Base-by-base conservation (phyloP, 306 rosid genomes). In the Cucurbita moschata region DNA sequence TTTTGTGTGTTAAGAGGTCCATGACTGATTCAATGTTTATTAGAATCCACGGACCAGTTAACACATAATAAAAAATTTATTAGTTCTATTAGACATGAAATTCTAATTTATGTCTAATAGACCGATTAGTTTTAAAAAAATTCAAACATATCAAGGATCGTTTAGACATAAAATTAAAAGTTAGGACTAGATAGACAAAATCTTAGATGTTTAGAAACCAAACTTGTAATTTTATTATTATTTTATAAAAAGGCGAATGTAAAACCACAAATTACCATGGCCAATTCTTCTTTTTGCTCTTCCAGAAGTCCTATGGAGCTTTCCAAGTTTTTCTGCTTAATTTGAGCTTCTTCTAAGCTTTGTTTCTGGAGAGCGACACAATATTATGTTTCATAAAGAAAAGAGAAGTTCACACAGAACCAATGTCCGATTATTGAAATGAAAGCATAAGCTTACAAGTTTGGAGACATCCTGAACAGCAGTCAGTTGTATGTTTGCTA, bases 271-370 rank as follows among this genome's bases (percentile, higher is more conserved):
- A 77, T 70, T 72, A 94, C 98, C 98, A 89, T 85, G 56, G 87
- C 89, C 81, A 90, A 79, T 75, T 90, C 98, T 80, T 94, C 97
- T 83, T 87, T 90, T 79, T 89, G 94, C 76, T 90, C 92, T 63
- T 73, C 55, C 85, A 89, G 77, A 77, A 76, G 65, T 82, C 83
- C 79, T 23, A 86, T 78, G 60, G 87, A 83, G 68, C 79, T 84
- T 84, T 86, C 83, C 81, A 94, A 70, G 43, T 79, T 82, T 85
- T 79, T 87, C 77, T 80, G 85, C 72, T 80, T 81, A 40, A 83
- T 42, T 69, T 75, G 79, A 77, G 87, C 88, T 75, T 89, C 97
- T 83, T 86, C 96, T 72, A 89, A 75, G 73, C 77, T 80, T 75
- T 75, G 85, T 70, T 65, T 86, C 98, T 94, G 82, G 63, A 76